Evolutionary conservation across 805 yeast genomes (phyloP), one percentile per base, ranked within the genome.

Genomic region (Yamadazyma insecticola): DNA sequence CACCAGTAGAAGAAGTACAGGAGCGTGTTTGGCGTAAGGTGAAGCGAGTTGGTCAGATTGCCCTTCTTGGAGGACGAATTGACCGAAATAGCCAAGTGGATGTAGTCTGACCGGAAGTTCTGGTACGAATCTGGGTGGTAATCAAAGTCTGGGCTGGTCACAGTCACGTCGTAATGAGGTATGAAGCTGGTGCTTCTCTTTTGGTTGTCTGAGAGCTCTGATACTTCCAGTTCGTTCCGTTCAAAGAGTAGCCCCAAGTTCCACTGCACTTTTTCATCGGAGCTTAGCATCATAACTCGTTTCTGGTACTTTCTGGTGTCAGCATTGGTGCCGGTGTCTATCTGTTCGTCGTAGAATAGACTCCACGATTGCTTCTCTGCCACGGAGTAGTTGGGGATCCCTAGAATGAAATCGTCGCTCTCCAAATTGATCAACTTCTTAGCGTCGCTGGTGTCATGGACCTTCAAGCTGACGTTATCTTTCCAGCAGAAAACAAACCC

Each of bases 21-120:
- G 32, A 65, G 51, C 1, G 63, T 49, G 22, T 61, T 39, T 0
- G 72, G 72, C 1, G 70, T 55, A 12, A 66, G 45, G 36, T 62
- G 61, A 1, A 57, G 58, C 5, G 58, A 48, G 38, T 64, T 66
- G 33, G 50, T 50, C 8, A 57, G 47, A 28, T 54, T 51, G 0
- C 63, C 62, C 5, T 43, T 40, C 4, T 42, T 25, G 0, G 67
- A 51, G 12, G 48, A 51, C 2, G 69, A 61, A 6, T 48, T 49
- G 5, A 66, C 71, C 0, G 65, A 48, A 5, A 66, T 45, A 4
- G 70, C 63, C 43, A 66, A 37, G 50, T 87, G 96, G 8, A 90
- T 66, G 50, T 76, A 89, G 33, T 87, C 80, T 40, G 95, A 82
- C 50, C 97, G 63, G 63, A 78, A 92, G 0, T 81, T 87, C 9